phyloP scores from a whole-genome alignment of 306 rosid species.

The Nissolia schottii region DNA sequence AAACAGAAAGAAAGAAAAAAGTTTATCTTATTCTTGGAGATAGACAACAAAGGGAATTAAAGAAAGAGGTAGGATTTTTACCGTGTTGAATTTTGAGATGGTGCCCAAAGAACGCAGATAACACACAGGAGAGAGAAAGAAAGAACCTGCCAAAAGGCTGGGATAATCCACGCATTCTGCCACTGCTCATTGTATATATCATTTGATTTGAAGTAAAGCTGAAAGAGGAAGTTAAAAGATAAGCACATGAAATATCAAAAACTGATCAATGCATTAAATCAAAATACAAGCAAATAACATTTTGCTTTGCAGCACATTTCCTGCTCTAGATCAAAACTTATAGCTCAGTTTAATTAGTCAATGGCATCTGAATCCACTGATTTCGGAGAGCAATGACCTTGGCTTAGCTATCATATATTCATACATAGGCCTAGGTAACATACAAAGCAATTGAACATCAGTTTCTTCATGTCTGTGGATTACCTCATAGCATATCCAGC shows the following conservation, averaged over 20 bases:
- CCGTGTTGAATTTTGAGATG: constrained; percentile 90
- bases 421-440: constrained; percentile 12
- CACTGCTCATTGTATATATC: constrained; percentile 85
- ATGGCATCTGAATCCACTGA: constrained; percentile 7
- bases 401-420: constrained; percentile 2
- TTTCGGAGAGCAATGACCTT: background rate
- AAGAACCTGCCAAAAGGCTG: constrained; percentile 95
- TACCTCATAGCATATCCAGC: constrained; percentile 99
- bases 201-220: constrained; percentile 81
- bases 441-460: background rate
- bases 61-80: constrained; percentile 16
- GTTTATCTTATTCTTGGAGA: background rate
- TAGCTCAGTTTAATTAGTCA: constrained; percentile 2
- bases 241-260: constrained; percentile 9
- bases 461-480: constrained; percentile 3
- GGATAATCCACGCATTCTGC: constrained; percentile 93
- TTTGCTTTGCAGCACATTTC: background rate
- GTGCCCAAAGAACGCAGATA: constrained; percentile 90
- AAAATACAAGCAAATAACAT: background rate
- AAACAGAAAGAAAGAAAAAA: background rate
- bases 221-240: constrained; percentile 26
- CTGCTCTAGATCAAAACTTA: background rate
- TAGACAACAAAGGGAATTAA: background rate
- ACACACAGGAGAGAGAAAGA: constrained; percentile 78
- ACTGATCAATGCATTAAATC: background rate